phyloP scores from a whole-genome alignment of 192 early-diverging fungal species.

The Chytriomyces confervae region DNA sequence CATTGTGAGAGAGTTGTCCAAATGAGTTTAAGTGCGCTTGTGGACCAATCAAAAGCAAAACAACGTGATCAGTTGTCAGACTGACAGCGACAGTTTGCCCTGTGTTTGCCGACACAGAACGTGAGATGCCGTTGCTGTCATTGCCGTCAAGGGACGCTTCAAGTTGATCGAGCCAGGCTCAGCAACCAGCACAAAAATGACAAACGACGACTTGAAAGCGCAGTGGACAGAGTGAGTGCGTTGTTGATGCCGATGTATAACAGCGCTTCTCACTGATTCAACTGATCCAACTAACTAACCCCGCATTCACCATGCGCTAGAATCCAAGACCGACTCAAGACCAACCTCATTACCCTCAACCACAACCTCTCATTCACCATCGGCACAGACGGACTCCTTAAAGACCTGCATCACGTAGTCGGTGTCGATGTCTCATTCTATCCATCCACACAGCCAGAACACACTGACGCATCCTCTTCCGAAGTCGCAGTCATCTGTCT shows the following conservation, averaged over 20 bases:
- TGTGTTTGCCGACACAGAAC: too few relatives aligned
- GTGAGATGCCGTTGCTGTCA: too few relatives aligned
- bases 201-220: background rate
- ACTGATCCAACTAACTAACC: background rate
- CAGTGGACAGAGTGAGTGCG: background rate
- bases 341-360: background rate
- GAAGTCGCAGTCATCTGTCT: conserved; percentile 66
- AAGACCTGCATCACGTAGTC: conserved; percentile 36
- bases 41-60: too few relatives aligned
- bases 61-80: too few relatives aligned
- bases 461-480: background rate
- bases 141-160: too few relatives aligned
- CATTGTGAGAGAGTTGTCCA: too few relatives aligned
- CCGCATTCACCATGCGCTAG: background rate
- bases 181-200: too few relatives aligned
- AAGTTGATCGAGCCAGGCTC: too few relatives aligned
- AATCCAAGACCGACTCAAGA: conserved; percentile 7
- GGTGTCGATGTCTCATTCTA: conserved; percentile 54
- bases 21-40: too few relatives aligned
- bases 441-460: background rate
- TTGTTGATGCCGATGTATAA: background rate
- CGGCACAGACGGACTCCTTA: background rate
- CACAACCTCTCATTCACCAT: conserved; percentile 2
- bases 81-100: too few relatives aligned
- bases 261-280: background rate